phyloP scores from a whole-genome alignment of 768 basidiomycete species.

The Naganishia vishniacii region DNA sequence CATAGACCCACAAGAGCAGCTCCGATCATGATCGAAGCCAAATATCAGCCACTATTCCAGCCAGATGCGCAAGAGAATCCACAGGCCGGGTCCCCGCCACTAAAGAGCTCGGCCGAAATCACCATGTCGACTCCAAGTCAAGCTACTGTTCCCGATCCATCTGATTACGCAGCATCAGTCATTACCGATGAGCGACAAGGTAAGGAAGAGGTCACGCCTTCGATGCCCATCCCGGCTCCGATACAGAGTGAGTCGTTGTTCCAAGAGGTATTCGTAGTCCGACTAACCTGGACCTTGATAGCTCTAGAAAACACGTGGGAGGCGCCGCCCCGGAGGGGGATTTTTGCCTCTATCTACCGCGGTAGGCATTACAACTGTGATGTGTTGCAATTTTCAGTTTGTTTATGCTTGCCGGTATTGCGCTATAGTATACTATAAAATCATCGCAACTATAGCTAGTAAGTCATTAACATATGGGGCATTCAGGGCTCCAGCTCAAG shows the following conservation, averaged over 20 bases:
- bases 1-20: neutral
- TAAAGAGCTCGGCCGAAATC: no score
- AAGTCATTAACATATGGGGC: neutral
- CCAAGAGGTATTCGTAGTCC: no score
- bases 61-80: neutral
- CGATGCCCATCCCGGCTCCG: no score
- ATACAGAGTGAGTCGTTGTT: no score
- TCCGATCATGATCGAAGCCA: neutral
- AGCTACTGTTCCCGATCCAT: no score
- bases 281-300: no score
- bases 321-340: neutral
- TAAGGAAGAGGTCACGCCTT: no score
- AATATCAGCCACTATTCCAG: neutral
- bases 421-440: neutral
- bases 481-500: neutral
- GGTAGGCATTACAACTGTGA: neutral
- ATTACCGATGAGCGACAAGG: no score
- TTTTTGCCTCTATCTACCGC: constrained; percentile 1
- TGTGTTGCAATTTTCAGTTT: no score
- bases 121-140: no score
- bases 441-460: neutral
- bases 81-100: neutral
- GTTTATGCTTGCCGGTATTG: neutral
- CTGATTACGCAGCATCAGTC: no score
- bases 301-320: neutral